phyloP scores from a whole-genome alignment of 495 filamentous ascomycete species.

The Lasiosphaeris hirsuta region DNA sequence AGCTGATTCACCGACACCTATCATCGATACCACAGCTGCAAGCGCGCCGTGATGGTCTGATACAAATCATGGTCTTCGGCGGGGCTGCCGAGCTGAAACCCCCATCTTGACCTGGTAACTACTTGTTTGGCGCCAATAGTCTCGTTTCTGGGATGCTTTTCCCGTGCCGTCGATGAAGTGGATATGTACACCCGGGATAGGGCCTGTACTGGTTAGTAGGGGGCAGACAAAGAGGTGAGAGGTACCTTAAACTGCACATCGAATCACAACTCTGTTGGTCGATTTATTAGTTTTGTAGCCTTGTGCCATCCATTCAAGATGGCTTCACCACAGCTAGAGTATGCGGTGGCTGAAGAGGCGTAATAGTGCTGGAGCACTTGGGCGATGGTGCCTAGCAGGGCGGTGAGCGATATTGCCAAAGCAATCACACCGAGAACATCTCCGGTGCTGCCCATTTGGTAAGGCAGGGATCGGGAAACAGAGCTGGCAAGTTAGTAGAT shows the following conservation, averaged over 20 bases:
- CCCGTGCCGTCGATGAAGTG: conserved; percentile 41
- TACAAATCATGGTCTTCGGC: no score
- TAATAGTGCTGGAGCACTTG: conserved; percentile 44
- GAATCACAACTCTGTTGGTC: conserved; percentile 43
- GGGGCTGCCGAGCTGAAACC: no score
- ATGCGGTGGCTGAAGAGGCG: conserved; percentile 40
- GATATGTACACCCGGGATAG: conserved; percentile 32
- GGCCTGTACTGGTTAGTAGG: conserved; percentile 37
- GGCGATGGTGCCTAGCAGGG: conserved; percentile 35
- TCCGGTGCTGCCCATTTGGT: no score
- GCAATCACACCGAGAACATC: conserved; percentile 30
- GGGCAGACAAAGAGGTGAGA: conserved; percentile 46
- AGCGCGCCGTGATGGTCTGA: no score
- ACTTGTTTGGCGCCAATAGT: no score
- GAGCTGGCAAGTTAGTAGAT: no score
- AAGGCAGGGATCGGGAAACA: no score
- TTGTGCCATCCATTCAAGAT: conserved; percentile 46
- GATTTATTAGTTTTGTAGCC: conserved; percentile 40
- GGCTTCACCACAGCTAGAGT: conserved; percentile 37
- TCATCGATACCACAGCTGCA: no score
- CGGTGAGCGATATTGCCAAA: conserved; percentile 35
- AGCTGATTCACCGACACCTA: no score
- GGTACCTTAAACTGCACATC: conserved; percentile 49
- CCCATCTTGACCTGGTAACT: no score
- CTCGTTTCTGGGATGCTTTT: no score